Evolutionary conservation across 2,329 filamentous ascomycete species (phyloP), one percentile per base, ranked within the genome.

Genomic region (Alternaria conjuncta): DNA sequence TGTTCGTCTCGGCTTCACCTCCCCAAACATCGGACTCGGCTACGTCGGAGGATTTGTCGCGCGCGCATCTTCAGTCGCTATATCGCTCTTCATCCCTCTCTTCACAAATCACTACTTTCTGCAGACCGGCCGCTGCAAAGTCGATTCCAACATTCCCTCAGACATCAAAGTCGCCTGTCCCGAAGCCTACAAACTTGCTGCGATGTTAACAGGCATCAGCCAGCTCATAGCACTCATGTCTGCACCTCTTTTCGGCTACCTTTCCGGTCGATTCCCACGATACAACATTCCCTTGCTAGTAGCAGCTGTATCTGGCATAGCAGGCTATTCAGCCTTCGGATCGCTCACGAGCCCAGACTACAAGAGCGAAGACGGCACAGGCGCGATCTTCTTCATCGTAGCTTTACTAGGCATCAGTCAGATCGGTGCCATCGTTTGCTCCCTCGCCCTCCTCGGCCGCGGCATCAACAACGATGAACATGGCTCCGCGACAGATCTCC

Each of bases 1-100:
- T 41, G 57, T 85, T 10, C 71, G 75, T 7, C 86, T 97, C 11
- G 94, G 92, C 13, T 88, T 93, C 71, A 88, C 84, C 9, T 92
- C 96, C 75, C 85, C 89, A 10, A 88, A 91, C 70, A 97, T 99
- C 65, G 90, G 89, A 18, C 86, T 98, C 0, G 95, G 92, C 26
- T 99, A 98, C 75, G 83, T 98, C 0, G 96, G 95, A 66, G 96
- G 96, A 2, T 97, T 98, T 73, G 95, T 99, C 3, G 95, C 94
- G 10, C 89, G 96, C 60, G 94, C 96, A 8, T 97, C 94, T 1
- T 97, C 94, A 0, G 96, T 99, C 6, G 95, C 92, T 56, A 97
- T 99, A 68, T 96, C 93, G 1, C 87, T 98, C 6, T 99, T 98
- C 81, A 92, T 99, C 57, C 96, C 96, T 1, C 86, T 99, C 2